Conservation (phyloP, 306 rosid species). For the Cercis canadensis region DNA sequence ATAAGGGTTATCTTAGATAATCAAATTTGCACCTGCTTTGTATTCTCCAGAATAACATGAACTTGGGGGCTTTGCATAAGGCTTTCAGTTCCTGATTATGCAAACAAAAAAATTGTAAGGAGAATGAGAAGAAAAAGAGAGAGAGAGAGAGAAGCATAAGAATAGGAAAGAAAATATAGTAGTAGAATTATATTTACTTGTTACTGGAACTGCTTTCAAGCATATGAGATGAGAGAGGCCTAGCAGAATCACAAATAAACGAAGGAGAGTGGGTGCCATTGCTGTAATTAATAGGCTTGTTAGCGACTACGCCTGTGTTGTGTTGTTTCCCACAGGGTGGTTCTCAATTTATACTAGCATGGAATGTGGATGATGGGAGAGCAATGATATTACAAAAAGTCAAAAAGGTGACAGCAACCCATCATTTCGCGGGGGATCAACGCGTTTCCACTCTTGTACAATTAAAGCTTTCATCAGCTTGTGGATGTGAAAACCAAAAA, state of each 20-base stretch:
- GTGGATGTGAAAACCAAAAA: constrained; percentile 33
- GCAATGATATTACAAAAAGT: constrained; percentile 39
- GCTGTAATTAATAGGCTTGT: constrained; percentile 26
- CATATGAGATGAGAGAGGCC: constrained; percentile 57
- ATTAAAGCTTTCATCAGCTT: constrained; percentile 28
- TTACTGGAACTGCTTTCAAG: constrained; percentile 73
- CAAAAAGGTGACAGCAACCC: constrained; percentile 57
- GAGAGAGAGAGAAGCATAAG: not conserved
- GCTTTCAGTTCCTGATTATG: constrained; percentile 65
- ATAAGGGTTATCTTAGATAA: not conserved
- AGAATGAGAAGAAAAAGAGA: not conserved
- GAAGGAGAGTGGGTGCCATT: constrained; percentile 56
- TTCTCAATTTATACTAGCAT: constrained; percentile 59
- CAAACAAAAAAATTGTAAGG: constrained; percentile 8
- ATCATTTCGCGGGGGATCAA: constrained; percentile 40
- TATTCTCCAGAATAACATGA: constrained; percentile 44
- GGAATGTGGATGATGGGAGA: constrained; percentile 27
- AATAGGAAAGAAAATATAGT: constrained; percentile 13
- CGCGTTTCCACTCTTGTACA: constrained; percentile 41
- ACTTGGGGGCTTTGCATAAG: constrained; percentile 48
- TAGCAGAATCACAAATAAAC: constrained; percentile 59
- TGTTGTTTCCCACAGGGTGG: constrained; percentile 36
- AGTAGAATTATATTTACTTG: constrained; percentile 53
- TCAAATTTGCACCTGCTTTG: constrained; percentile 41
- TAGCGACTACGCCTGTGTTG: constrained; percentile 32